Evolutionary conservation across 139 green algal genomes (phyloP), one percentile per base, ranked within the genome.

Genomic region (Micractinium conductrix): DNA sequence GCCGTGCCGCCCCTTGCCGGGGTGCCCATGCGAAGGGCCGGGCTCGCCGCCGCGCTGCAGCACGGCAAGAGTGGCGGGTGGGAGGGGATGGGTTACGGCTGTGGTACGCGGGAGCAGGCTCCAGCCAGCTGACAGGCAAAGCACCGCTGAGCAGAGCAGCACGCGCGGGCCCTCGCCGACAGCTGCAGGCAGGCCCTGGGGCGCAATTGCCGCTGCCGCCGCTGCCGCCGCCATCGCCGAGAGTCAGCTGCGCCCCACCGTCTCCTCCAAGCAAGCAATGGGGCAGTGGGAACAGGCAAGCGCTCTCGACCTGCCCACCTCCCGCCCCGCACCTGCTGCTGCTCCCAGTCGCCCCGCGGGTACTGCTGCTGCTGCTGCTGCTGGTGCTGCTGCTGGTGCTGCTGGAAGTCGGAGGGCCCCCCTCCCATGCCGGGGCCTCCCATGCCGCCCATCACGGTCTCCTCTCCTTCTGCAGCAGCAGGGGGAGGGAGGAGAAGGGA

Each of bases 321-420:
- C 71, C 38, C 71, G 71, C 71, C 43, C 28, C 43, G 71, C 67
- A 10, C 33, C 74, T 67, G 74, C 74, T 80, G 74, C 48, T 80
- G 74, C 74, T 80, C 74, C 74, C 74, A 80, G 30, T 79, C 72
- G 43, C 72, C 44, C 17, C 40, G 72, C 0, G 72, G 40, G n/a
- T 63, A 50, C 72, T 79, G 72, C 72, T 33, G 44, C 12, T 60
- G 44, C 72, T 60, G 72, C 40, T 37, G 42, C 28, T 58, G 19
- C 71, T 74, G n/a, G 26, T 79, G 44, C 43, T 55, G 67, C 30
- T 76, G 40, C 12, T 24, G 2, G 30, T 24, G 63, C 63, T 24
- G 63, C 63, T 71, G 30, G 30, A 7, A 48, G 10, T 44, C 5
- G 16, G 7, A 12, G 16, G 19, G n/a, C 9, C 9, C 21, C 55